Percentiles rank a stretch among this genome's conserved stretches.
phyloP scores from a whole-genome alignment of 495 filamentous ascomycete species.

The Hypoxylon subgilvum region DNA sequence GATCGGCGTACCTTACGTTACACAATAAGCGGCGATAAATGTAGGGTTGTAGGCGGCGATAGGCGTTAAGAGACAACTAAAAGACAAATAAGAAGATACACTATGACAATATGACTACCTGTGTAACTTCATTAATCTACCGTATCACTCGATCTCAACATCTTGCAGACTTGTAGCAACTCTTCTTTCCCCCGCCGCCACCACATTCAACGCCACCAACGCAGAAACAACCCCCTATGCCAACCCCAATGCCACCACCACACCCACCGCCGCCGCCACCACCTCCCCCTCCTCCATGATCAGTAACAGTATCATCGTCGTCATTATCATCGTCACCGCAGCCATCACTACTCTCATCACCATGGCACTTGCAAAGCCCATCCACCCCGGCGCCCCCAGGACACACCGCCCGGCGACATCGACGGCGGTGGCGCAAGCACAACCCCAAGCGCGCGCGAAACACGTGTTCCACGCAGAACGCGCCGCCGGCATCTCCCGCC shows the following conservation, averaged over 20 bases:
- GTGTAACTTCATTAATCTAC: too few relatives aligned
- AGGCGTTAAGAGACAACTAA: too few relatives aligned
- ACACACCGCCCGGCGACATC: neutral
- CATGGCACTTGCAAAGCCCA: neutral
- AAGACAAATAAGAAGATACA: too few relatives aligned
- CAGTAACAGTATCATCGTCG: slow-evolving; percentile 13
- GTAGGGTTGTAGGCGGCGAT: too few relatives aligned
- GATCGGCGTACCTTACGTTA: too few relatives aligned
- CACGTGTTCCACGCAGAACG: slow-evolving; percentile 14
- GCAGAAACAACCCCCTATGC: slow-evolving; percentile 3
- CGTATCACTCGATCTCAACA: too few relatives aligned
- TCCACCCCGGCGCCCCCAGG: neutral
- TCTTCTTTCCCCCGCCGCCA: neutral
- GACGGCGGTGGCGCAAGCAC: neutral
- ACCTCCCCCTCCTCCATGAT: slow-evolving; percentile 2
- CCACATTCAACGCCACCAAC: slow-evolving; percentile 1
- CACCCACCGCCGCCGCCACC: neutral
- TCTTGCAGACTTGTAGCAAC: neutral
- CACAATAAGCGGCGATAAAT: too few relatives aligned
- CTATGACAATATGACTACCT: too few relatives aligned
- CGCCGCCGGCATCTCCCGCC: neutral
- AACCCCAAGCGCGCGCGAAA: neutral
- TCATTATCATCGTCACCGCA: slow-evolving; percentile 6
- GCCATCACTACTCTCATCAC: neutral
- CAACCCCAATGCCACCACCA: neutral